Conservation (phyloP, 345 rosid genomes). For the Camelina hispida region DNA sequence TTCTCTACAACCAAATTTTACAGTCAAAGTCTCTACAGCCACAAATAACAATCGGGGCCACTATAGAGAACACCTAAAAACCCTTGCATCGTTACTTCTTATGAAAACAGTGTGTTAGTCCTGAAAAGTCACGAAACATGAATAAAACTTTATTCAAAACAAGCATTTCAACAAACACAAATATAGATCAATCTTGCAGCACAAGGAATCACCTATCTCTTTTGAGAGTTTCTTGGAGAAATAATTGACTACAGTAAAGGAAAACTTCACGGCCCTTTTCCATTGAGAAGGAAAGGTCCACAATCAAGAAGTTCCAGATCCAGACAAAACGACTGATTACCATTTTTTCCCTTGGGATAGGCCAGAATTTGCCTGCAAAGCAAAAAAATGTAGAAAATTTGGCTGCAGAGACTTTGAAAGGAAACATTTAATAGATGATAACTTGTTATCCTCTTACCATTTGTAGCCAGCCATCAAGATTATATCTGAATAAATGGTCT, state of each 20-base stretch:
- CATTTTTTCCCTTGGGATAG: conserved; percentile 57
- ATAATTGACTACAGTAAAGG: neutral
- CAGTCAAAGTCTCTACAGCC: too few relatives aligned
- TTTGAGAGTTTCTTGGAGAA: neutral
- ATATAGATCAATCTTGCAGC: neutral
- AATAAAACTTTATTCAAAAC: neutral
- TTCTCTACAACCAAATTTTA: too few relatives aligned
- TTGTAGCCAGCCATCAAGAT: conserved; percentile 1
- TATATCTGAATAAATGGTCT: neutral
- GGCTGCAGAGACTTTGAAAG: too few relatives aligned
- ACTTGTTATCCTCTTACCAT: conserved; percentile 8
- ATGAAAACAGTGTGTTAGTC: conserved; percentile 10
- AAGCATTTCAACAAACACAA: neutral
- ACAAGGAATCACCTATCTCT: neutral
- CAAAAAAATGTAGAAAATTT: too few relatives aligned
- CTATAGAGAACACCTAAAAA: too few relatives aligned
- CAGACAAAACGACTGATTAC: neutral
- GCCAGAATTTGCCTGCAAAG: conserved; percentile 66
- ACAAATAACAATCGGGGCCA: too few relatives aligned
- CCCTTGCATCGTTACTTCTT: neutral
- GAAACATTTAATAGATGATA: neutral
- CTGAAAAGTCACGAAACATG: neutral
- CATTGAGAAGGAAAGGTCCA: neutral
- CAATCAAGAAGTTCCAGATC: conserved; percentile 4
- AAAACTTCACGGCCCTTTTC: neutral